A percentile compares a stretch with the other conserved stretches of the same genome.
These are phyloP conservation scores for Ophioceras dolichostomum DNA, from an alignment of 2,329 filamentous ascomycete species.

Conservation along the genomic window DNA sequence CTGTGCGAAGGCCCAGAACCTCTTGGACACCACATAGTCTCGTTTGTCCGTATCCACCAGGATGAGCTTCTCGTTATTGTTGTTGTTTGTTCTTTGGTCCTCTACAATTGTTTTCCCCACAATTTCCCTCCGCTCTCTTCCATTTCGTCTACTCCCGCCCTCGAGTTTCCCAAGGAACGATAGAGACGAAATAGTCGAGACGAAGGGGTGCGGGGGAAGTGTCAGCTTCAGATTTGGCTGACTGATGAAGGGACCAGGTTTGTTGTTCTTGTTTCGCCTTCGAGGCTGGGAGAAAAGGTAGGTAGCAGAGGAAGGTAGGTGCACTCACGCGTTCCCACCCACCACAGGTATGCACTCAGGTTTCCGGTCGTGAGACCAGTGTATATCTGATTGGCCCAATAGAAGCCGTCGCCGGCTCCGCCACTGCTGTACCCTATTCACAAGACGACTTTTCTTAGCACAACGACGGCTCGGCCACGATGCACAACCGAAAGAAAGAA, in stretches of 20 bases:
- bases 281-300: neutral
- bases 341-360: constrained; percentile 34
- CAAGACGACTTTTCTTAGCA: too few species aligned
- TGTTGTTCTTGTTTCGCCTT: too few species aligned
- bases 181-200: too few species aligned
- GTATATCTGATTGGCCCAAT: constrained; percentile 33
- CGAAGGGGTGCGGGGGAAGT: too few species aligned
- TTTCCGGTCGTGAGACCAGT: constrained; percentile 27
- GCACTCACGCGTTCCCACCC: constrained; percentile 10
- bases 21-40: constrained; percentile 8
- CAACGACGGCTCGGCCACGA: too few species aligned
- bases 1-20: constrained; percentile 12
- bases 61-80: constrained; percentile 12
- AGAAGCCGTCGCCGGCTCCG: constrained; percentile 28
- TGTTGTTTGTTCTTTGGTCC: constrained; percentile 10
- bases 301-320: neutral
- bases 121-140: neutral
- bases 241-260: too few species aligned
- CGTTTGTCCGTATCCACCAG: constrained; percentile 6
- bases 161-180: too few species aligned
- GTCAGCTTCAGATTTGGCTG: too few species aligned
- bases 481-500: neutral
- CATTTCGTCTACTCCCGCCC: too few species aligned
- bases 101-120: constrained; percentile 1
- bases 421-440: constrained; percentile 28